Conservation (phyloP, 148 eudicot genomes). For the Diospyros lotus region DNA sequence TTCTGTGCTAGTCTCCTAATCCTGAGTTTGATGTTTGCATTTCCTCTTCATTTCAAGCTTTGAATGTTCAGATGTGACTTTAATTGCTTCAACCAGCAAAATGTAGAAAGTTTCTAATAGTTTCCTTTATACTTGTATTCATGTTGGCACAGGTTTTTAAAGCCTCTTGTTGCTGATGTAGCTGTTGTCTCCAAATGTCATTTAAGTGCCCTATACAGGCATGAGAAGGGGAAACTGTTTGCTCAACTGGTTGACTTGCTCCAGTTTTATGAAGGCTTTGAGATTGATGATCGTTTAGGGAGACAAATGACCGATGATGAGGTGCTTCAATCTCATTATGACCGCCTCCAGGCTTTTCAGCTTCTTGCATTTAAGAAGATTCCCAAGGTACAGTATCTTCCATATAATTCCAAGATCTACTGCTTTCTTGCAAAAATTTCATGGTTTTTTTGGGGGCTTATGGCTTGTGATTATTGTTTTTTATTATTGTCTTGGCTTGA, state of each 20-base stretch:
- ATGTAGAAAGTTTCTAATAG: background rate
- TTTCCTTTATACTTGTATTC: background rate
- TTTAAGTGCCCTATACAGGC: constrained; percentile 79
- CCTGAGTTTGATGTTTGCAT: background rate
- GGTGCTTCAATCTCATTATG: constrained; percentile 91
- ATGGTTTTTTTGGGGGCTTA: too few species aligned
- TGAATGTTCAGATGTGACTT: background rate
- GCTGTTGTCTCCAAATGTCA: constrained; percentile 98
- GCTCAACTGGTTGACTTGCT: constrained; percentile 94
- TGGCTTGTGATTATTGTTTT: background rate
- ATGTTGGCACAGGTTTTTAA: constrained; percentile 46
- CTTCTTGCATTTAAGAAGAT: constrained; percentile 79
- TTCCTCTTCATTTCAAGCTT: background rate
- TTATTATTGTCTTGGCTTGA: background rate
- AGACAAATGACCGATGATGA: constrained; percentile 94
- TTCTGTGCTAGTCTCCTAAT: background rate
- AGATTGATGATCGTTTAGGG: constrained; percentile 82
- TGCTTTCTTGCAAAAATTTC: background rate
- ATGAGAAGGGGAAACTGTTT: constrained; percentile 84
- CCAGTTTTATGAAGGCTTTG: constrained; percentile 90
- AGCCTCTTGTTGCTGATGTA: constrained; percentile 93
- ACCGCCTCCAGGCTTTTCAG: constrained; percentile 88
- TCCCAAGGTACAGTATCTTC: constrained; percentile 59
- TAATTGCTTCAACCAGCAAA: background rate
- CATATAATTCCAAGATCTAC: background rate